phyloP scores from a whole-genome alignment of 371 early-diverging fungal genomes.

The Apophysomyces sp. region DNA sequence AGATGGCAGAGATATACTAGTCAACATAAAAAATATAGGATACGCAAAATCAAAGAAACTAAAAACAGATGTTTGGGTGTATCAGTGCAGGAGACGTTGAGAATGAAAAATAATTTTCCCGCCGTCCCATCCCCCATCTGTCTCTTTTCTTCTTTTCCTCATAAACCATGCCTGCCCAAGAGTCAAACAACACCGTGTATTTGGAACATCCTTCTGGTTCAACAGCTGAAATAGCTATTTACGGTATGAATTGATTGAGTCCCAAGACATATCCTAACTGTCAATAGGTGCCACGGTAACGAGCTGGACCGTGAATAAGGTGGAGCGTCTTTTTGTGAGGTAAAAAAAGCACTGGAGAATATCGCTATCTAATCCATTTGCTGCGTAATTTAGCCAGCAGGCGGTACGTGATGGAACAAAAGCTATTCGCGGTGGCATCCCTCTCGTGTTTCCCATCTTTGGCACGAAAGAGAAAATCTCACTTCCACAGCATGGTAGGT shows the following conservation, averaged over 20 bases:
- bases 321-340: constrained; percentile 80
- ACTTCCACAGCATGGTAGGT: constrained; percentile 74
- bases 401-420: constrained; percentile 79
- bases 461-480: constrained; percentile 58
- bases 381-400: constrained; percentile 43
- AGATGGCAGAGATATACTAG: too few species aligned
- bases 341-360: constrained; percentile 12
- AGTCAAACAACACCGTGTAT: constrained; percentile 30
- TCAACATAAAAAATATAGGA: too few species aligned
- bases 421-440: constrained; percentile 86
- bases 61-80: too few species aligned
- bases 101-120: too few species aligned
- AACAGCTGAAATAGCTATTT: constrained; percentile 59
- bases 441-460: constrained; percentile 84
- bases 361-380: not conserved
- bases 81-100: too few species aligned
- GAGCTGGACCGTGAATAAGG: constrained; percentile 66
- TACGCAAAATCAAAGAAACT: too few species aligned
- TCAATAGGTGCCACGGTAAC: constrained; percentile 72
- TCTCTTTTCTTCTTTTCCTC: constrained; percentile 9
- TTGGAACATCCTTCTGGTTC: constrained; percentile 53
- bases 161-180: constrained; percentile 42
- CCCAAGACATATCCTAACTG: not conserved
- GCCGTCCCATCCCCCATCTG: not conserved
- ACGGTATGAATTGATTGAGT: constrained; percentile 33